Evolutionary conservation across 2,329 filamentous ascomycete species (phyloP).

Genomic region (Neopestalotiopsis sp.): DNA sequence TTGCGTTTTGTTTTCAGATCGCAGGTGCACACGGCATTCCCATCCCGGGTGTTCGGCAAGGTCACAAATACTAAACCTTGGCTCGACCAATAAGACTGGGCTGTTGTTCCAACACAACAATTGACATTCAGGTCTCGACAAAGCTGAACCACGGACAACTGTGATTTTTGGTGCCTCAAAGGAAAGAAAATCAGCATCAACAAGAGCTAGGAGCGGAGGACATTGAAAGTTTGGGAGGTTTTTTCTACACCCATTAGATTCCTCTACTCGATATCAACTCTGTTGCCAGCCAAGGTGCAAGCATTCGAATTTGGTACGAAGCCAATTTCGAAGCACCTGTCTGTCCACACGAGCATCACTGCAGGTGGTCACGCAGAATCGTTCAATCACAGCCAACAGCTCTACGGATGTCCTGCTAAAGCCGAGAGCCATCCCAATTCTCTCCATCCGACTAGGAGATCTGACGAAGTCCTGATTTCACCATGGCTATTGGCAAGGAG

Average conservation of each 20-base stretch:
- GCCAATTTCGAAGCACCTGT: background rate
- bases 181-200: background rate
- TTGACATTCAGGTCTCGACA: background rate
- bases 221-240: background rate
- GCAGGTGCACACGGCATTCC: background rate
- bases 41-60: background rate
- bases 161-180: background rate
- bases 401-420: conserved; percentile 3
- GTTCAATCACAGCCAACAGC: background rate
- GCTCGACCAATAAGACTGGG: background rate
- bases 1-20: background rate
- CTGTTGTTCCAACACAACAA: background rate
- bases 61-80: background rate
- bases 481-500: conserved; percentile 50
- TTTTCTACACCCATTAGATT: background rate
- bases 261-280: background rate
- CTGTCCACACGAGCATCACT: background rate
- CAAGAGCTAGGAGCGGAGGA: background rate
- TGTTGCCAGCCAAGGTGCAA: background rate
- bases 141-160: background rate
- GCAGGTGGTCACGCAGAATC: background rate
- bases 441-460: background rate
- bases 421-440: background rate
- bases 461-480: conserved; percentile 11
- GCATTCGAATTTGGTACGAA: no score